Evolutionary conservation across 2,329 filamentous ascomycete species (phyloP).

Genomic region (Sclerotinia nivalis): DNA sequence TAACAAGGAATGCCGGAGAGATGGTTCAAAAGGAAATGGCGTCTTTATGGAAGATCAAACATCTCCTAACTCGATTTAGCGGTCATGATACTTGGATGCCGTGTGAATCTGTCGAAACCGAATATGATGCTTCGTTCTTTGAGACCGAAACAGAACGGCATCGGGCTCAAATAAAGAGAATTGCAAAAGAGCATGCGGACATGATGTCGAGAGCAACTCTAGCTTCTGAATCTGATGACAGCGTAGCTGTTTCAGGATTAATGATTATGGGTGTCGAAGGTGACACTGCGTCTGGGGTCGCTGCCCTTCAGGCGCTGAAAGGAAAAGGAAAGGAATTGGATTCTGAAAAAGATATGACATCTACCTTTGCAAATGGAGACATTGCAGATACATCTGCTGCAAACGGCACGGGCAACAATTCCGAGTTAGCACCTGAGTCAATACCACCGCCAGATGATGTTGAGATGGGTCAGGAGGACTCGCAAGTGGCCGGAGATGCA

Average conservation of each 20-base stretch:
- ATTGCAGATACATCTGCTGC: not conserved
- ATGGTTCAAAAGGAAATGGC: constrained; percentile 75
- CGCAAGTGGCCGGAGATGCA: constrained; percentile 1
- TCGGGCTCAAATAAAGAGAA: constrained; percentile 31
- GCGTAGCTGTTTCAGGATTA: constrained; percentile 19
- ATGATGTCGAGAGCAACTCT: constrained; percentile 36
- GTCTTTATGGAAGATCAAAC: constrained; percentile 72
- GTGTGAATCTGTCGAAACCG: constrained; percentile 57
- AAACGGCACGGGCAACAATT: constrained; percentile 5
- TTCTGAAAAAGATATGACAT: not conserved
- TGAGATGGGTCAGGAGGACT: constrained; percentile 25
- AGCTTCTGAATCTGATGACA: constrained; percentile 33
- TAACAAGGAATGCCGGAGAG: constrained; percentile 67
- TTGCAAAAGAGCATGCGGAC: constrained; percentile 34
- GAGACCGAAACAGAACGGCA: constrained; percentile 36
- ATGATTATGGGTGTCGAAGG: constrained; percentile 22
- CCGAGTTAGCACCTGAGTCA: not conserved
- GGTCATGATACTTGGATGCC: constrained; percentile 73
- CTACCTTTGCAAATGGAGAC: constrained; percentile 5
- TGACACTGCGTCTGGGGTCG: constrained; percentile 13
- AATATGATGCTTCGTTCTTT: constrained; percentile 57
- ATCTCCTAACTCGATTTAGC: constrained; percentile 69
- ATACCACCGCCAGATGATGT: constrained; percentile 18
- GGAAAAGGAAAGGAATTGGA: constrained; percentile 15
- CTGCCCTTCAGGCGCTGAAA: constrained; percentile 1